A percentile compares a stretch with the other conserved stretches of the same genome.
These are phyloP conservation scores for Tremella mesenterica DNA, from an alignment of 768 basidiomycete species.

Conservation along the genomic window DNA sequence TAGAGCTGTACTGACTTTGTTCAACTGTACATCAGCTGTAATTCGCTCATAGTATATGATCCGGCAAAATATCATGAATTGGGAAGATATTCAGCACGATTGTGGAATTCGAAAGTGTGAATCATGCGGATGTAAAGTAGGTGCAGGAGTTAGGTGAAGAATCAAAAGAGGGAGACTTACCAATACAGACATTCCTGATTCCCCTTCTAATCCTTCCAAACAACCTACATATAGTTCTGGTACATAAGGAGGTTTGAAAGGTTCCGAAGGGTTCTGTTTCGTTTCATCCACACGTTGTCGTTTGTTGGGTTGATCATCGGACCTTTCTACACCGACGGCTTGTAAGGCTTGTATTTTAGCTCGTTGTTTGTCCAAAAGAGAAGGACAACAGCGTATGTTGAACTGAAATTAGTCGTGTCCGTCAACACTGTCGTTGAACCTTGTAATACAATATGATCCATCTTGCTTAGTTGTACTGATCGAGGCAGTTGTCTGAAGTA, in stretches of 20 bases:
- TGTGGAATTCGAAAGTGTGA: too few species aligned
- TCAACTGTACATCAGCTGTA: neutral
- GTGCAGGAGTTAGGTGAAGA: too few species aligned
- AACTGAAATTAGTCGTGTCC: conserved; percentile 53
- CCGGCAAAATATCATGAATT: too few species aligned
- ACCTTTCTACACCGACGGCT: conserved; percentile 41
- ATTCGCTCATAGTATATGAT: conserved; percentile 23
- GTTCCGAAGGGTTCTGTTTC: conserved; percentile 47
- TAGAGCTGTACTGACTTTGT: conserved; percentile 49
- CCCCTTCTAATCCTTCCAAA: conserved; percentile 50
- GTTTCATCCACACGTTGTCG: conserved; percentile 13
- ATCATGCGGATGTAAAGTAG: too few species aligned
- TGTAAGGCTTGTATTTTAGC: conserved; percentile 43
- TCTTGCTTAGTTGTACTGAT: too few species aligned
- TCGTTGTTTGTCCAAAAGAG: conserved; percentile 66
- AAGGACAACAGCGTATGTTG: conserved; percentile 75
- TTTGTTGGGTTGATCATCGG: conserved; percentile 21
- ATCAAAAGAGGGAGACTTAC: conserved; percentile 16
- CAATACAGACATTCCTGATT: conserved; percentile 49
- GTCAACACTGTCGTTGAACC: neutral
- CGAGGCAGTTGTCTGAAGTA: too few species aligned
- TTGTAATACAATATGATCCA: too few species aligned
- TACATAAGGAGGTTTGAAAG: conserved; percentile 81
- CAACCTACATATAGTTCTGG: conserved; percentile 67
- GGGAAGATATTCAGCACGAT: too few species aligned